Evolutionary conservation across 2,329 filamentous ascomycete genomes (phyloP).

Genomic region (Pyrenophora teres): DNA sequence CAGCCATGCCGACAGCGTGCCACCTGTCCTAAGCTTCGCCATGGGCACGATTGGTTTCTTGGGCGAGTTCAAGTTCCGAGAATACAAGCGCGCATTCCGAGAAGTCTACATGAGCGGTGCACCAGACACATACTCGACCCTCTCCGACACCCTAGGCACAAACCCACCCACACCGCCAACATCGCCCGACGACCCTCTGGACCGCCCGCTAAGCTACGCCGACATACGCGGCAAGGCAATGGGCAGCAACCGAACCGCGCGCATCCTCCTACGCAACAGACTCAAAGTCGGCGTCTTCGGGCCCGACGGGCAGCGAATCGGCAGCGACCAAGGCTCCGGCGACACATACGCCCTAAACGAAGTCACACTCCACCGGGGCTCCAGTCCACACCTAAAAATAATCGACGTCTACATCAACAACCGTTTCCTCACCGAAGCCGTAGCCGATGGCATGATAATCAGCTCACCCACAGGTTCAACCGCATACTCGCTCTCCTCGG

Average conservation of each 20-base stretch:
- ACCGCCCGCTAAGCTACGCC: constrained; percentile 62
- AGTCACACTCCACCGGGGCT: constrained; percentile 88
- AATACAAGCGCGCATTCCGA: constrained; percentile 89
- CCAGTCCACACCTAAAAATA: constrained; percentile 85
- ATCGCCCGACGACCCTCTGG: constrained; percentile 60
- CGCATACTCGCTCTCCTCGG: constrained; percentile 90
- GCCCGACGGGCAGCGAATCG: constrained; percentile 61
- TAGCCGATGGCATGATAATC: constrained; percentile 92
- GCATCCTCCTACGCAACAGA: constrained; percentile 83
- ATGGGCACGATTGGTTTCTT: constrained; percentile 96
- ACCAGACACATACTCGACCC: constrained; percentile 53
- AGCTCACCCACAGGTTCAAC: constrained; percentile 94
- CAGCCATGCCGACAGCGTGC: constrained; percentile 78
- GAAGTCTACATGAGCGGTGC: constrained; percentile 88
- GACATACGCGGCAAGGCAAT: constrained; percentile 78
- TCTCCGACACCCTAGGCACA: constrained; percentile 74
- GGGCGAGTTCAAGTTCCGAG: constrained; percentile 93
- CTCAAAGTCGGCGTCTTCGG: constrained; percentile 86
- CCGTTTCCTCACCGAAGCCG: constrained; percentile 88
- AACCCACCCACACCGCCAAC: constrained; percentile 68
- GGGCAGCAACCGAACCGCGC: constrained; percentile 73
- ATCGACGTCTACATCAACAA: constrained; percentile 91
- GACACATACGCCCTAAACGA: constrained; percentile 84
- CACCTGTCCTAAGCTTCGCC: constrained; percentile 90
- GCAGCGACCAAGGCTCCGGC: constrained; percentile 36